Evolutionary conservation across 2,329 filamentous ascomycete species (phyloP), one percentile per base, ranked within the genome.

Genomic region (Fusarium chlamydosporum): DNA sequence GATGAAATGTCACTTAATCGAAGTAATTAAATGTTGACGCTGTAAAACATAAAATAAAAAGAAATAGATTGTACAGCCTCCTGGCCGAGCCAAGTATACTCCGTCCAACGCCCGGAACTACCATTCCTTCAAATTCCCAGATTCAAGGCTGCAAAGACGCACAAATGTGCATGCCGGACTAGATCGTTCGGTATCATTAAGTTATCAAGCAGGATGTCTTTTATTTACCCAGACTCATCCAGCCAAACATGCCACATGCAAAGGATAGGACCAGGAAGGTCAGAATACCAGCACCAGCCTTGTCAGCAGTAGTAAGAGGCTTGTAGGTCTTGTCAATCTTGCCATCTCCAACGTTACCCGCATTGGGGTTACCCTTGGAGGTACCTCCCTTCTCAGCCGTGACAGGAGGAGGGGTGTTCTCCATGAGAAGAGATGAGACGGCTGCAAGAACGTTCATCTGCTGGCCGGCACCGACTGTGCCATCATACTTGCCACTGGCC

Each of bases 391-490:
- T 82, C 11, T 76, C 67, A 3, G 81, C 81, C 0, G 85, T 85
- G 16, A 83, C 77, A 0, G 84, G 83, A 3, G 76, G 67, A 23
- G 80, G 76, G 3, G 79, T 78, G 6, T 76, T 67, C 29, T 77
- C 74, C 43, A 86, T 80, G 43, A 89, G 77, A 6, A 85, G 83
- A 2, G 83, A 83, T 7, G 84, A 83, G 18, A 89, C 82, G 5
- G 88, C 83, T 27, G 84, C 83, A 15, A 89, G 77, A 0, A 85
- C 87, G 55, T 84, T 84, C 82, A 90, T 88, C 72, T 87, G 82
- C 76, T 90, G 86, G 10, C 88, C 86, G 52, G 88, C 85, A 33
- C 87, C 86, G 6, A 79, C 83, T 60, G 82, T 85, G 42, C 85
- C 84, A 66, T 89, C 86, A 70, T 83, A 89, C 6, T 70, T 73